Conservation (phyloP, 106 monocot genomes). For the Ottelia alismoides region DNA sequence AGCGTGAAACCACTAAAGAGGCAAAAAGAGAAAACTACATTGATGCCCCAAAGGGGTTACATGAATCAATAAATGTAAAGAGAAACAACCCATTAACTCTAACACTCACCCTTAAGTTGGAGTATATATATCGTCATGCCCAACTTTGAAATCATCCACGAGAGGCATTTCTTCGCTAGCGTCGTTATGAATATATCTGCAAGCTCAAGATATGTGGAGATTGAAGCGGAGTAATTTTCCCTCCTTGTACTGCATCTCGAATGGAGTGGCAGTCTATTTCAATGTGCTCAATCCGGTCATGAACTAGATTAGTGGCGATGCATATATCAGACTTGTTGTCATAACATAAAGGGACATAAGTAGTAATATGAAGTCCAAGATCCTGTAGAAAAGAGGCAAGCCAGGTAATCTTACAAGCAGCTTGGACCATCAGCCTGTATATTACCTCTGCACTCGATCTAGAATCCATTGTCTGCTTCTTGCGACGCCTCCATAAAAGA, state of each 20-base stretch:
- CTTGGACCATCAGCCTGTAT: not conserved
- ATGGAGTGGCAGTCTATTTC: not conserved
- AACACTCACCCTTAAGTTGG: not conserved
- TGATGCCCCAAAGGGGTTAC: too few species aligned
- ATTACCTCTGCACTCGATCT: not conserved
- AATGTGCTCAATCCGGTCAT: not conserved
- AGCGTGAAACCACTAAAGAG: too few species aligned
- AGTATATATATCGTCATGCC: not conserved
- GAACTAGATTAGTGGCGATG: not conserved
- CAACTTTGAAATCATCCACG: not conserved
- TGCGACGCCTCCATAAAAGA: too few species aligned
- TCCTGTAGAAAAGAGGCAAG: not conserved
- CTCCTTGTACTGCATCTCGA: not conserved
- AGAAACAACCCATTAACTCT: too few species aligned
- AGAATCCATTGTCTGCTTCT: not conserved
- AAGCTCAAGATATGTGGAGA: not conserved
- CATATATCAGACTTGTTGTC: not conserved
- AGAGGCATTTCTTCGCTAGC: not conserved
- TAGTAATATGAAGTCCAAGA: not conserved
- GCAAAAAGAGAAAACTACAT: too few species aligned
- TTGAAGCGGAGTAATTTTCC: not conserved
- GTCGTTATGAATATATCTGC: not conserved
- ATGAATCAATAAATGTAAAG: too few species aligned
- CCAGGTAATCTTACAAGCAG: not conserved
- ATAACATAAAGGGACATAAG: not conserved